Evolutionary conservation across 176 grass and related monocot species (phyloP).

Genomic region (Zea luxurians): DNA sequence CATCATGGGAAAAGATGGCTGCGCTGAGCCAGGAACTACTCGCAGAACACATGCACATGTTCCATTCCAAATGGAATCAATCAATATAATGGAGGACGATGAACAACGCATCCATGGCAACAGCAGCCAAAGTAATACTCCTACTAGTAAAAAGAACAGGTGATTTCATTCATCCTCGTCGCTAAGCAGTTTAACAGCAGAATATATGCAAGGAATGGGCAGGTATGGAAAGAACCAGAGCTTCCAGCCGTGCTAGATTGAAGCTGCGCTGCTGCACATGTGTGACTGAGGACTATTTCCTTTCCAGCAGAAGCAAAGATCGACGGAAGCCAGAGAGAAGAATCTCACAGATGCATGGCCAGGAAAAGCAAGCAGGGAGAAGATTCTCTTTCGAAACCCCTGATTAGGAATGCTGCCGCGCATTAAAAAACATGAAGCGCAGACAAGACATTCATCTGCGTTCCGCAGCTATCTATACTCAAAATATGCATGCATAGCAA

Average conservation of each 20-base stretch:
- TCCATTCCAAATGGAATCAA: conserved; percentile 38
- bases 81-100: neutral
- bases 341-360: conserved; percentile 50
- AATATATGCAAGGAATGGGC: neutral
- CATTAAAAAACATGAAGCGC: conserved; percentile 38
- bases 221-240: conserved; percentile 1
- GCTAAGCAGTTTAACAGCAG: neutral
- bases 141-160: neutral
- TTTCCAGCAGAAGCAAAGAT: conserved; percentile 59
- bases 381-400: conserved; percentile 46
- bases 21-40: conserved; percentile 37
- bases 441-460: conserved; percentile 19
- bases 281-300: conserved; percentile 43
- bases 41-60: conserved; percentile 33
- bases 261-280: conserved; percentile 9
- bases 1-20: conserved; percentile 59
- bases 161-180: conserved; percentile 13
- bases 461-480: conserved; percentile 7
- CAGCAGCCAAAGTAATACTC: neutral
- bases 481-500: neutral
- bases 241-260: neutral
- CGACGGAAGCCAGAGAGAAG: conserved; percentile 42
- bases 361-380: conserved; percentile 37
- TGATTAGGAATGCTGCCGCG: conserved; percentile 37
- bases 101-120: neutral